Evolutionary conservation across 1,284 basidiomycete species (phyloP).

Genomic region (Cutaneotrichosporon dermatis): DNA sequence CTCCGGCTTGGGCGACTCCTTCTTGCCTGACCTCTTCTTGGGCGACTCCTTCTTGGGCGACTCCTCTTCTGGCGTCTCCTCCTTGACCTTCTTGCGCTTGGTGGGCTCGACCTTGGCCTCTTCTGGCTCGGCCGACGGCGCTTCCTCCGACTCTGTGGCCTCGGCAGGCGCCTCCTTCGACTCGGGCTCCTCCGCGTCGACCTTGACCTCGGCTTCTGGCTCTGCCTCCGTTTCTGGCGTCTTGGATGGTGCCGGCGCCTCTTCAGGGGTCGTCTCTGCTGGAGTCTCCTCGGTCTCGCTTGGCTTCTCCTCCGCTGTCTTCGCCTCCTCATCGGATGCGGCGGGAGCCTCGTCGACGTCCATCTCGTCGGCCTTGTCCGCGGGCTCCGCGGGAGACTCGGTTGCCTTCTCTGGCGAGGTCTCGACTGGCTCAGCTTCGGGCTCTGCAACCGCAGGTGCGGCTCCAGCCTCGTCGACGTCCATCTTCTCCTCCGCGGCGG

Average conservation of each 20-base stretch:
- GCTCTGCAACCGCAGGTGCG: too few species aligned
- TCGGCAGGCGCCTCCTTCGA: too few species aligned
- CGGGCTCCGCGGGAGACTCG: neutral
- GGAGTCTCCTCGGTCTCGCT: neutral
- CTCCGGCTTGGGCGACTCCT: neutral
- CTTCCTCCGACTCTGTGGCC: slow-evolving; percentile 27
- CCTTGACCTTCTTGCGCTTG: neutral
- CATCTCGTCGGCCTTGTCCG: neutral
- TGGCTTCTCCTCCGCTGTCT: neutral
- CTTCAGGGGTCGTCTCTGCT: slow-evolving; percentile 17
- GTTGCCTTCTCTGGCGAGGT: neutral
- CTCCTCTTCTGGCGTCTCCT: neutral
- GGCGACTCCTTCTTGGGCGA: neutral
- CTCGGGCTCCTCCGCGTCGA: neutral
- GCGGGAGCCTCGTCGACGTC: slow-evolving; percentile 1
- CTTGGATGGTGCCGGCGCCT: neutral
- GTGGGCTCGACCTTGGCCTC: neutral
- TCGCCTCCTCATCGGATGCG: slow-evolving; percentile 5
- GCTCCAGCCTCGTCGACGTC: slow-evolving; percentile 2
- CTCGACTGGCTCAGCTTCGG: too few species aligned
- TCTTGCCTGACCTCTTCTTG: neutral
- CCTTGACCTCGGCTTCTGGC: neutral
- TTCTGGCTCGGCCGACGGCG: slow-evolving; percentile 10
- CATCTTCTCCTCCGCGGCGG: slow-evolving; percentile 6
- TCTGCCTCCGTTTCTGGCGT: neutral